A percentile compares a stretch with the other conserved stretches of the same genome.
These are phyloP conservation scores for Teunomyces funiuensis DNA, from an alignment of 805 yeast genomes.

Conservation along the genomic window DNA sequence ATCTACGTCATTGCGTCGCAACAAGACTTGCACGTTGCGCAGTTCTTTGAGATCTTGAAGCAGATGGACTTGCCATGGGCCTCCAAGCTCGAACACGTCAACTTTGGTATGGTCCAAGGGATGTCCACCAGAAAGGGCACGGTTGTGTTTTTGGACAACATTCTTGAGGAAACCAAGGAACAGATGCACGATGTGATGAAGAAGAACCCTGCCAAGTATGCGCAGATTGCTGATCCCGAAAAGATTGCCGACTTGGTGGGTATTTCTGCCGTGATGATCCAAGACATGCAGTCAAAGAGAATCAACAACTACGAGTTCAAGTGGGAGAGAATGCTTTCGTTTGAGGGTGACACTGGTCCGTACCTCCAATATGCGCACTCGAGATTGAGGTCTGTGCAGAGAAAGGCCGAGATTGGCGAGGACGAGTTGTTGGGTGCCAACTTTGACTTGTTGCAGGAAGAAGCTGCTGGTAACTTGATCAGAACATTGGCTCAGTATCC, in stretches of 20 bases:
- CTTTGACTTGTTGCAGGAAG: constrained; percentile 63
- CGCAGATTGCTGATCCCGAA: constrained; percentile 92
- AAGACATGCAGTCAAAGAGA: constrained; percentile 98
- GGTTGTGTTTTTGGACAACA: constrained; percentile 94
- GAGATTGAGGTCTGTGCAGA: constrained; percentile 89
- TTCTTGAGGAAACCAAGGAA: constrained; percentile 88
- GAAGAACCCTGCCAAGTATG: constrained; percentile 84
- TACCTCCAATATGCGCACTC: constrained; percentile 98
- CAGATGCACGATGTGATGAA: constrained; percentile 97
- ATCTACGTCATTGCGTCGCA: constrained; percentile 94
- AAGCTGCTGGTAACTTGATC: constrained; percentile 65
- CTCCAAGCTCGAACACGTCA: constrained; percentile 72
- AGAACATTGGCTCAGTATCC: constrained; percentile 89
- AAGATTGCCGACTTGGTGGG: constrained; percentile 94
- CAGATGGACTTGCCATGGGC: constrained; percentile 92
- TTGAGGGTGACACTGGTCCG: constrained; percentile 99
- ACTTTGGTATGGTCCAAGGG: constrained; percentile 97
- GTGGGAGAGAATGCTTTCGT: constrained; percentile 97
- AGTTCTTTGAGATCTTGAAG: constrained; percentile 89
- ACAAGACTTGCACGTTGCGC: constrained; percentile 92
- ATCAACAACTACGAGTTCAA: constrained; percentile 93
- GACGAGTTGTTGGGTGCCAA: constrained; percentile 51
- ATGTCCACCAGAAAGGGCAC: constrained; percentile 99
- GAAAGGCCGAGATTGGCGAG: constrained; percentile 59
- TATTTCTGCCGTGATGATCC: constrained; percentile 96